Evolutionary conservation across 1,284 basidiomycete genomes (phyloP).

Genomic region (Ceratobasidium sp.): DNA sequence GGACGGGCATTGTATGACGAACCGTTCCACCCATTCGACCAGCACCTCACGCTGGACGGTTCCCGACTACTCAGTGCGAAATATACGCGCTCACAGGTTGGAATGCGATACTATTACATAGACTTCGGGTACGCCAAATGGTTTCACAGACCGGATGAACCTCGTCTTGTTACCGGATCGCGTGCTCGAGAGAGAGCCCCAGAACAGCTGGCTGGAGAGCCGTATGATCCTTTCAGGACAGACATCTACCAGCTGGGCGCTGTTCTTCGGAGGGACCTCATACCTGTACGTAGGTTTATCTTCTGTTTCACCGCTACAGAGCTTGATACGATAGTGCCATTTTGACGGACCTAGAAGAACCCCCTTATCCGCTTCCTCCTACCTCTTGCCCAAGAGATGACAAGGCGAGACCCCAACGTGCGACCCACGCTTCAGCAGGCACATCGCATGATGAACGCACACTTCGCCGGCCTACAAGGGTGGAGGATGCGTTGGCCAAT

Average conservation of each 20-base stretch:
- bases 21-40: background rate
- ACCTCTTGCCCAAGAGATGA: constrained; percentile 3
- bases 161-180: background rate
- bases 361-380: constrained; percentile 1
- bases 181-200: background rate
- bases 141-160: background rate
- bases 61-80: too few species aligned
- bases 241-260: constrained; percentile 7
- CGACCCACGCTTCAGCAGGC: background rate
- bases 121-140: constrained; percentile 11
- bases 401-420: background rate
- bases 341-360: background rate
- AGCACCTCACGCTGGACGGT: background rate
- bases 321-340: background rate
- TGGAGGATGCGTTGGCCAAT: constrained; percentile 12
- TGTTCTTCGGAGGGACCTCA: constrained; percentile 4
- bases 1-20: background rate
- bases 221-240: background rate
- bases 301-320: background rate
- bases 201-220: background rate
- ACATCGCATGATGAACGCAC: background rate
- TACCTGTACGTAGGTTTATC: background rate
- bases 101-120: background rate
- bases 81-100: background rate
- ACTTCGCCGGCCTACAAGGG: background rate